Percentiles rank a stretch among this genome's conserved stretches.
These are phyloP conservation scores for Calycina marina DNA, from an alignment of 2,329 filamentous ascomycete genomes.

Conservation along the genomic window DNA sequence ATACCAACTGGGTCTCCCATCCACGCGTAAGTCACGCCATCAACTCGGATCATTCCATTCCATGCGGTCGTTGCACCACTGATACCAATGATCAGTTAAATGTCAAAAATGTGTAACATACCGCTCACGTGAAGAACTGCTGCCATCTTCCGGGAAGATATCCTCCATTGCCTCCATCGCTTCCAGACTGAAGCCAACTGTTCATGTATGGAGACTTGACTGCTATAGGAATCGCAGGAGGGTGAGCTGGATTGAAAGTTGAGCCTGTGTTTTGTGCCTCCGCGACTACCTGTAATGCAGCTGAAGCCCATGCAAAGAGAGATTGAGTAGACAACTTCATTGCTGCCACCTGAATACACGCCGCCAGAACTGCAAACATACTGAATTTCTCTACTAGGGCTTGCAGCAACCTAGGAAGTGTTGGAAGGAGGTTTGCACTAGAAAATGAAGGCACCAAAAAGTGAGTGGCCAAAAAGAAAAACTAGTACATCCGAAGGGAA, in stretches of 20 bases:
- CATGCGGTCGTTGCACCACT: constrained; percentile 46
- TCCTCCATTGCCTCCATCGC: constrained; percentile 46
- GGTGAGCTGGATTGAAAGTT: constrained; percentile 47
- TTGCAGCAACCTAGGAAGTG: too few species aligned
- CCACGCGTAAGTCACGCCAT: constrained; percentile 50
- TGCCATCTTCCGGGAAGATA: constrained; percentile 57
- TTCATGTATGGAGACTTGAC: constrained; percentile 65
- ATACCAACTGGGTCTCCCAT: constrained; percentile 41
- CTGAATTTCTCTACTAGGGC: too few species aligned
- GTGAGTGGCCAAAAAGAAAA: too few species aligned
- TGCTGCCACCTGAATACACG: background rate
- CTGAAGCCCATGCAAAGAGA: background rate
- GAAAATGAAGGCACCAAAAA: too few species aligned
- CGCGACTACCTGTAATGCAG: background rate
- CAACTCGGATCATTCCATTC: constrained; percentile 56
- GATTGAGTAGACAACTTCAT: constrained; percentile 1
- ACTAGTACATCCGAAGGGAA: too few species aligned
- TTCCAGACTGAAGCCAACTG: constrained; percentile 50
- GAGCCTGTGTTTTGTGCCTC: constrained; percentile 28
- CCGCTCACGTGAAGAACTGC: constrained; percentile 50
- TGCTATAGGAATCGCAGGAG: constrained; percentile 55
- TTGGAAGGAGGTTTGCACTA: too few species aligned
- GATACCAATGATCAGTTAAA: constrained; percentile 3
- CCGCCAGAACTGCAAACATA: background rate
- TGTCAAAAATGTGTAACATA: background rate